A percentile compares a stretch with the other conserved stretches of the same genome.
Evolutionary conservation across 164 flowering plant species (phyloP).

Genomic region (Akebia trifoliata): DNA sequence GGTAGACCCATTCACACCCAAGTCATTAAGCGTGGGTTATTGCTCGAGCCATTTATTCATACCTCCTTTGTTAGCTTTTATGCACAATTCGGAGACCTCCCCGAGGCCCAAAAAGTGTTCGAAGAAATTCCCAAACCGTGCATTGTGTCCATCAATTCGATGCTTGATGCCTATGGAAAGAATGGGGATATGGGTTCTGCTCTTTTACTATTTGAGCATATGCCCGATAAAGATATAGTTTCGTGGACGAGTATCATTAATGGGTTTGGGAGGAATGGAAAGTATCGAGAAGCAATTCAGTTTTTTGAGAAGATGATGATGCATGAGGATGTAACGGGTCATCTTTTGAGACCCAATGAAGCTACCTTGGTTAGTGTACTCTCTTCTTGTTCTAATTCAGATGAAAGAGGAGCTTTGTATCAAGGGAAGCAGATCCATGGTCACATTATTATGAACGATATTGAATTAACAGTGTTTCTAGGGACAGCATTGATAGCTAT

Average conservation of each 20-base stretch:
- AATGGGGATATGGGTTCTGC: constrained; percentile 61
- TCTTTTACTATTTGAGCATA: constrained; percentile 36
- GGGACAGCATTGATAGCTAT: constrained; percentile 62
- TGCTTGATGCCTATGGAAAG: constrained; percentile 57
- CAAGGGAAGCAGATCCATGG: constrained; percentile 69
- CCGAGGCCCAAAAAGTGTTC: constrained; percentile 46
- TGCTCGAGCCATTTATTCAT: constrained; percentile 38
- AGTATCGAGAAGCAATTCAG: constrained; percentile 37
- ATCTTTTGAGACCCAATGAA: constrained; percentile 54
- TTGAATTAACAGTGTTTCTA: constrained; percentile 31
- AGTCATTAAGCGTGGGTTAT: constrained; percentile 46
- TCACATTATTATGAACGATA: constrained; percentile 38
- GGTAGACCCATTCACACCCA: constrained; percentile 45
- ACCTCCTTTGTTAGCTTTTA: constrained; percentile 53
- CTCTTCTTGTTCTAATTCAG: constrained; percentile 50
- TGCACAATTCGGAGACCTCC: constrained; percentile 28
- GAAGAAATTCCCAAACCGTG: constrained; percentile 57
- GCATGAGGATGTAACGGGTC: constrained; percentile 25
- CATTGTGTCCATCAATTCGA: constrained; percentile 52
- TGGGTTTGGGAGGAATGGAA: constrained; percentile 48
- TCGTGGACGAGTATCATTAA: constrained; percentile 76
- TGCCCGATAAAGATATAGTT: constrained; percentile 54
- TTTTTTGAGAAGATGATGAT: constrained; percentile 53
- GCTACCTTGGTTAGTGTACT: constrained; percentile 72
- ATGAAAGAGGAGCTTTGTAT: constrained; percentile 30